Conservation (phyloP, 1,284 basidiomycete genomes). For the Erythrobasidium hasegawianum region DNA sequence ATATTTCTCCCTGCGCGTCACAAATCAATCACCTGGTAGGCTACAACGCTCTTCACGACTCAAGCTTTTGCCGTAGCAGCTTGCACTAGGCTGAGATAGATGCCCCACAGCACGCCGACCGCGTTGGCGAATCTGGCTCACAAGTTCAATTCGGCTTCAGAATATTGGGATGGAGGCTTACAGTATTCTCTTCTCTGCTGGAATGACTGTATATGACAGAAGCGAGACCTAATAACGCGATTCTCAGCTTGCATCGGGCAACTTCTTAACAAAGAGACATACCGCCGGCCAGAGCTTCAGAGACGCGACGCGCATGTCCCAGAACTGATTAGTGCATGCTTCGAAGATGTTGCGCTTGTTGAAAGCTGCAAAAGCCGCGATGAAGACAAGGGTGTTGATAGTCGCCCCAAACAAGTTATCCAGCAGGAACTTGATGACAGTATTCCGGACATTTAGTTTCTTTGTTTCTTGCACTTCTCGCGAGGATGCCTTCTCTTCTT, state of each 20-base stretch:
- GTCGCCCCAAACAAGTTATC: conserved; percentile 25
- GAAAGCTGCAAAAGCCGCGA: conserved; percentile 21
- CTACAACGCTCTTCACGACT: too few relatives aligned
- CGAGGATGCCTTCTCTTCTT: conserved; percentile 3
- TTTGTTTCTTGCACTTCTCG: conserved; percentile 1
- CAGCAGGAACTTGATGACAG: conserved; percentile 18
- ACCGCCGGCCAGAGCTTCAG: conserved; percentile 30
- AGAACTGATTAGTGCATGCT: conserved; percentile 14
- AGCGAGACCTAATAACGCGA: conserved; percentile 12
- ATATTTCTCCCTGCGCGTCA: too few relatives aligned
- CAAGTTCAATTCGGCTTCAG: background rate
- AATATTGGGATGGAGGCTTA: background rate
- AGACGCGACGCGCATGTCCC: conserved; percentile 24
- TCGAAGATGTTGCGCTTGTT: background rate
- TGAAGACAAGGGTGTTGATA: conserved; percentile 18
- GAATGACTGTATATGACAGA: conserved; percentile 23
- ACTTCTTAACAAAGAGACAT: background rate
- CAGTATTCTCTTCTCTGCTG: conserved; percentile 23
- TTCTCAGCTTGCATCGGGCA: background rate
- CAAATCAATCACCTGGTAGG: too few relatives aligned
- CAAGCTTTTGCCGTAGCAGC: too few relatives aligned
- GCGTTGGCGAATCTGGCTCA: conserved; percentile 20
- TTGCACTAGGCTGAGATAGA: conserved; percentile 20
- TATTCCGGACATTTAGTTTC: conserved; percentile 19
- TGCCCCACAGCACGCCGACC: conserved; percentile 20